A percentile compares a stretch with the other conserved stretches of the same genome.
Conservation (phyloP, 768 basidiomycete species). For the Rhizopogon sp. region DNA sequence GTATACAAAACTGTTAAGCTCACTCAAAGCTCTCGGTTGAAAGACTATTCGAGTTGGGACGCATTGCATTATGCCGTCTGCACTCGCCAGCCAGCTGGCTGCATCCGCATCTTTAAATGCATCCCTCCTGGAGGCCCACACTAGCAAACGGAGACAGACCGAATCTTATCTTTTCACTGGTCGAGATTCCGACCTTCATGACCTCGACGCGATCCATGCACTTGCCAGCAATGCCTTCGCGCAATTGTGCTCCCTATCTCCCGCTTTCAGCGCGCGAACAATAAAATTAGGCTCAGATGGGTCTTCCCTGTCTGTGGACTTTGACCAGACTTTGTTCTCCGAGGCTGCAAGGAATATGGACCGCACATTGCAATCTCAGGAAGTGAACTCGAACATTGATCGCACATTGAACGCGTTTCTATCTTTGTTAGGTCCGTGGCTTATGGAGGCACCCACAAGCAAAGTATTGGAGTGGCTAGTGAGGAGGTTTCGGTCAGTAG, state of each 20-base stretch:
- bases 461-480: conserved; percentile 95
- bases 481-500: conserved; percentile 75
- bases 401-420: conserved; percentile 56
- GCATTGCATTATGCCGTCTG: conserved; percentile 45
- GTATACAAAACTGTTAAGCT: no score
- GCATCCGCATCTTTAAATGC: conserved; percentile 77
- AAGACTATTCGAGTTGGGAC: background rate
- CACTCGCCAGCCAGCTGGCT: conserved; percentile 79
- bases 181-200: conserved; percentile 77
- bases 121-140: conserved; percentile 58
- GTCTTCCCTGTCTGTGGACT: conserved; percentile 29
- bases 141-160: conserved; percentile 51
- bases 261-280: conserved; percentile 33
- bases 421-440: conserved; percentile 67
- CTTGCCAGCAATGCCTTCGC: conserved; percentile 75
- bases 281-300: conserved; percentile 12
- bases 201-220: conserved; percentile 81
- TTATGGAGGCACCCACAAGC: conserved; percentile 75
- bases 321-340: conserved; percentile 74
- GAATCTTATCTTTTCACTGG: conserved; percentile 89
- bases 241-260: conserved; percentile 61
- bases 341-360: conserved; percentile 72
- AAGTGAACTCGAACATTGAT: conserved; percentile 64
- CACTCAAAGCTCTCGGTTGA: no score
- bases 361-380: conserved; percentile 65